phyloP scores from a whole-genome alignment of 805 yeast species.

The Yarrowia sp. region DNA sequence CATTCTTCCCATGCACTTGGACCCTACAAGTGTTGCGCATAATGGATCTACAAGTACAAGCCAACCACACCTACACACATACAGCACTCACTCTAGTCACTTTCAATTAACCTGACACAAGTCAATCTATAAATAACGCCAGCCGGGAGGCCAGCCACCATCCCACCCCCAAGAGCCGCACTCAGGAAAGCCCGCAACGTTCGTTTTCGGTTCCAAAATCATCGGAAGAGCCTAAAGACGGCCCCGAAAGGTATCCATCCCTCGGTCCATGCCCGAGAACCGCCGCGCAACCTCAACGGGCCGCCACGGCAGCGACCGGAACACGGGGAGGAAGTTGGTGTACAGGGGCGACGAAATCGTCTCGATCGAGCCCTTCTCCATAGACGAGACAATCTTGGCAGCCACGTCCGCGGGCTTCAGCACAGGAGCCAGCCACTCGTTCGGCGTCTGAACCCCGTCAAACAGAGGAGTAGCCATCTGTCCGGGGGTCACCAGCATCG shows the following conservation, averaged over 20 bases:
- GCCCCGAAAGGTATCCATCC: constrained; percentile 24
- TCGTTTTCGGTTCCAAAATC: background rate
- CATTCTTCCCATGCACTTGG: too few relatives aligned
- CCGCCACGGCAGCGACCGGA: constrained; percentile 74
- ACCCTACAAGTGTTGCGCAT: too few relatives aligned
- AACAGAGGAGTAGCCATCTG: constrained; percentile 79
- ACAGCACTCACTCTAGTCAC: constrained; percentile 17
- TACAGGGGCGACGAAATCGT: constrained; percentile 74
- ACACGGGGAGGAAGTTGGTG: constrained; percentile 67
- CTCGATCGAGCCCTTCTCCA: constrained; percentile 62
- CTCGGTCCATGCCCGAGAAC: constrained; percentile 65
- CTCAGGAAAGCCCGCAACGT: constrained; percentile 16
- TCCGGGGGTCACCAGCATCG: constrained; percentile 82
- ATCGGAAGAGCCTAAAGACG: constrained; percentile 8
- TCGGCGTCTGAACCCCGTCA: constrained; percentile 69
- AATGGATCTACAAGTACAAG: background rate
- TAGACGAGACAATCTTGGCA: constrained; percentile 49
- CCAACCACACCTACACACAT: background rate
- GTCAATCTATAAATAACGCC: constrained; percentile 22
- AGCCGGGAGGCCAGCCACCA: constrained; percentile 25
- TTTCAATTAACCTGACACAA: constrained; percentile 16
- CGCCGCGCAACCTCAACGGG: constrained; percentile 53
- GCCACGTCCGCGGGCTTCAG: constrained; percentile 71
- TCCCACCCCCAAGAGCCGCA: constrained; percentile 22
- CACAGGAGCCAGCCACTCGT: constrained; percentile 75